These are phyloP conservation scores for Coffea eugenioides DNA, from an alignment of 257 asterid species.

Conservation along the genomic window DNA sequence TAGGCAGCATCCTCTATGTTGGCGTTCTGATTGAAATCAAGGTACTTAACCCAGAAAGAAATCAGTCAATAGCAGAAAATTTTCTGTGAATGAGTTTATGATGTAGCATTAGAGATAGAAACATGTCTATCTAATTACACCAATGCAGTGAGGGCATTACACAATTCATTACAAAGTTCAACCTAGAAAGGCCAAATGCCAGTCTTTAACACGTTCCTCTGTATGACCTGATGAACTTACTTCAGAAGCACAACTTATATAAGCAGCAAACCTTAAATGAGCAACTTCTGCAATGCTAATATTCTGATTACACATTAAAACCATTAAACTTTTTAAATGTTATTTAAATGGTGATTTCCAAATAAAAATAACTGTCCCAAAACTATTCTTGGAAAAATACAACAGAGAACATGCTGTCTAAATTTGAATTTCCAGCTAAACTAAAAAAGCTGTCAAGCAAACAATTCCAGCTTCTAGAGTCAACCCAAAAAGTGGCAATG, in stretches of 20 bases:
- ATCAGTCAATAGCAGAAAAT: not conserved
- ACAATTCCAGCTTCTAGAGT: not conserved
- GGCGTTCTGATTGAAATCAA: not conserved
- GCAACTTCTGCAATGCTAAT: not conserved
- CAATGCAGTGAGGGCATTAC: too few species aligned
- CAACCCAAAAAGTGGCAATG: not conserved
- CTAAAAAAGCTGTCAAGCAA: not conserved
- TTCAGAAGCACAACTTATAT: not conserved
- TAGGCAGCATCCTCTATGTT: too few species aligned
- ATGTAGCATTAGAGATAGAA: not conserved
- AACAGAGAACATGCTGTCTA: not conserved
- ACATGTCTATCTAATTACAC: not conserved
- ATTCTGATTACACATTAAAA: not conserved
- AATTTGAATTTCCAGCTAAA: not conserved
- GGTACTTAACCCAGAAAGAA: not conserved
- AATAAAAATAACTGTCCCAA: too few species aligned
- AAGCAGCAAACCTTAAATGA: slow-evolving; percentile 1
- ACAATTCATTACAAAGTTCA: not conserved
- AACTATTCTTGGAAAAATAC: not conserved
- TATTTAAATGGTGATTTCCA: not conserved
- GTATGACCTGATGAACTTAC: not conserved
- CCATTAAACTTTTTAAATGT: not conserved
- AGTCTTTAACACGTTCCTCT: not conserved
- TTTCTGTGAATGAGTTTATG: not conserved
- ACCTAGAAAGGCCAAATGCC: not conserved